A percentile compares a stretch with the other conserved stretches of the same genome.
Conservation (phyloP, 73 alveolate genomes). For the Tetrahymena malaccensis region DNA sequence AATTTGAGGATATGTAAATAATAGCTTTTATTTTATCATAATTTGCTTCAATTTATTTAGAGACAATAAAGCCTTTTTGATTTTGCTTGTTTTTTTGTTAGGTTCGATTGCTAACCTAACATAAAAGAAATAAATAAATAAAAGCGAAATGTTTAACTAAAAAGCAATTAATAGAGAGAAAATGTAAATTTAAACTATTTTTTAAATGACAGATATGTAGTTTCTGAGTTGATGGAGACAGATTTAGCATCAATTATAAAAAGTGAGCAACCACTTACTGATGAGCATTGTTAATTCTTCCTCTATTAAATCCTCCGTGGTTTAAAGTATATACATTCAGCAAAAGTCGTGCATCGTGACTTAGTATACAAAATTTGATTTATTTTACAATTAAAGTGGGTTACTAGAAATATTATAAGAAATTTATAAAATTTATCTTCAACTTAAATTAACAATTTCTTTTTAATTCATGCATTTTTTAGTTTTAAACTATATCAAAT, state of each 20-base stretch:
- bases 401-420: too few relatives aligned
- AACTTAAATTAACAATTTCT: too few relatives aligned
- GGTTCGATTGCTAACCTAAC: not conserved
- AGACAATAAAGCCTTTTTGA: not conserved
- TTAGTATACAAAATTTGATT: constrained; percentile 41
- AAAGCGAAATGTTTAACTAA: not conserved
- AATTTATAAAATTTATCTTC: too few relatives aligned
- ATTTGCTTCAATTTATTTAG: not conserved
- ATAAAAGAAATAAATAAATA: not conserved
- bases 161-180: not conserved
- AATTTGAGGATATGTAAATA: constrained; percentile 52
- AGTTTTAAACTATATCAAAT: too few relatives aligned
- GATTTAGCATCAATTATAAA: constrained; percentile 70
- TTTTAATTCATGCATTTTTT: too few relatives aligned
- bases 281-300: constrained; percentile 78
- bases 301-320: constrained; percentile 85
- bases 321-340: constrained; percentile 83
- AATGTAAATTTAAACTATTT: not conserved
- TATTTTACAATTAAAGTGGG: too few relatives aligned
- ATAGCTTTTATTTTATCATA: not conserved
- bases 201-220: constrained; percentile 46
- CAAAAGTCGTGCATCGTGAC: constrained; percentile 74
- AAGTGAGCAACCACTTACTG: constrained; percentile 64
- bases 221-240: constrained; percentile 84
- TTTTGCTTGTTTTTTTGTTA: not conserved